Evolutionary conservation across 352 stramenopile species (phyloP).

Genomic region (Pythium grandisporangium): DNA sequence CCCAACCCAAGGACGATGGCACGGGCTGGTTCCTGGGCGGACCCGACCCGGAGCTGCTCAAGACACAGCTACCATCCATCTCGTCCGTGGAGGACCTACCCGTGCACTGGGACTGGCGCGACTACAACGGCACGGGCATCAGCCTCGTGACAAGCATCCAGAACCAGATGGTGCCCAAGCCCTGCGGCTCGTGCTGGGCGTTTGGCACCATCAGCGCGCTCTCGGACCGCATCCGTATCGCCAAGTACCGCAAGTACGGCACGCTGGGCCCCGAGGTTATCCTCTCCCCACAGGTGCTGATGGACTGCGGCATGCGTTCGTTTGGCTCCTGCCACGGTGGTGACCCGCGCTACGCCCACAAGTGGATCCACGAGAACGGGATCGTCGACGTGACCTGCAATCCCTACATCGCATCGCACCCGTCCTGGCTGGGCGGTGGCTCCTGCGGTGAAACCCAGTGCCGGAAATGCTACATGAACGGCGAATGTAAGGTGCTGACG

Average conservation of each 20-base stretch:
- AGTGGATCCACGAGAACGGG: slow-evolving; percentile 79
- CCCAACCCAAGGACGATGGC: slow-evolving; percentile 19
- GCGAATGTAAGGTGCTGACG: slow-evolving; percentile 45
- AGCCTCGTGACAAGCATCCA: slow-evolving; percentile 60
- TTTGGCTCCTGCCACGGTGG: slow-evolving; percentile 73
- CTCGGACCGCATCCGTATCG: slow-evolving; percentile 75
- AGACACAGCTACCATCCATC: slow-evolving; percentile 29
- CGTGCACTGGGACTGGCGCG: slow-evolving; percentile 65
- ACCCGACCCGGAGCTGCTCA: slow-evolving; percentile 43
- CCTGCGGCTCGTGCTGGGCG: slow-evolving; percentile 74
- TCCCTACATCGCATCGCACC: slow-evolving; percentile 72
- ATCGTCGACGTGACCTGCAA: slow-evolving; percentile 79
- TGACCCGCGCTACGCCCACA: slow-evolving; percentile 71
- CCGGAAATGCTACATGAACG: slow-evolving; percentile 48
- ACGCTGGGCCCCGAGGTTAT: slow-evolving; percentile 44
- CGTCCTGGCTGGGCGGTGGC: slow-evolving; percentile 51
- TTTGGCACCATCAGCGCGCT: slow-evolving; percentile 61
- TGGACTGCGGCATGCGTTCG: slow-evolving; percentile 75
- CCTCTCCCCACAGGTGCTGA: slow-evolving; percentile 54
- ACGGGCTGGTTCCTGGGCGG: slow-evolving; percentile 54
- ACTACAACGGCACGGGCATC: slow-evolving; percentile 74
- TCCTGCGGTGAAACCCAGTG: slow-evolving; percentile 58
- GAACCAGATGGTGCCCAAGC: slow-evolving; percentile 74
- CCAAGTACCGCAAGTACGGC: slow-evolving; percentile 45
- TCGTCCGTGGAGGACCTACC: slow-evolving; percentile 52